Base-by-base conservation (phyloP, 2,329 filamentous ascomycete genomes). In the Alternaria longipes region DNA sequence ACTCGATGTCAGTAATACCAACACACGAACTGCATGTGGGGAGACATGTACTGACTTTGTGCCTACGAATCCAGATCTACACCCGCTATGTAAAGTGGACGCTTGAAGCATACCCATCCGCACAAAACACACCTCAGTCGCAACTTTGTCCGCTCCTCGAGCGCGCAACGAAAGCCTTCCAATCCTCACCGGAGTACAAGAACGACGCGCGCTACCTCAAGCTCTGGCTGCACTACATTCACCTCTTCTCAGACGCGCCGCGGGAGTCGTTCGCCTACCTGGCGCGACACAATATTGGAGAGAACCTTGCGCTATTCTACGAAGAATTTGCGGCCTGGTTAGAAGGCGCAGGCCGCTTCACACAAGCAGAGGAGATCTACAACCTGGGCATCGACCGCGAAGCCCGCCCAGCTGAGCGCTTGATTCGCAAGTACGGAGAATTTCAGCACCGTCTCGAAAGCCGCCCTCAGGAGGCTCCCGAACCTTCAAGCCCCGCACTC, bases 31-130 rank as follows among this genome's bases (percentile, higher is more conserved):
- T 40, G 36, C n/a, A 40, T 20, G n/a, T 40, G 36, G n/a, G 20
- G 36, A 40, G 36, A 40, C 36, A 40, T 20, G 9, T 9, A 40
- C 36, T 40, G 36, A 40, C 36, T 20, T 18, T 8, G 36, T 40
- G n/a, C 36, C 4, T 8, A 8, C 16, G 18, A 8, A 16, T 40
- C 5, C 1, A 38, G 95, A 98, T 97, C 63, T 99, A 93, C 82
- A 94, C 98, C 78, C 90, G 95, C 77, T 99, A 99, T 77, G 92
- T 98, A 59, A 93, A 93, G 80, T 99, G 95, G 95, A 97, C 94
- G 1, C 83, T 98, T 28, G 92, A 97, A 78, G 91, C 94, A 54
- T 99, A 98, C 78, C 94, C 95, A 2, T 94, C 94, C 0, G 92
- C 94, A 24, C 94, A 97, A 81, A 93, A 94, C 55, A 97, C 94